phyloP scores from a whole-genome alignment of 2,329 filamentous ascomycete species.

The Raffaelea albimanens region DNA sequence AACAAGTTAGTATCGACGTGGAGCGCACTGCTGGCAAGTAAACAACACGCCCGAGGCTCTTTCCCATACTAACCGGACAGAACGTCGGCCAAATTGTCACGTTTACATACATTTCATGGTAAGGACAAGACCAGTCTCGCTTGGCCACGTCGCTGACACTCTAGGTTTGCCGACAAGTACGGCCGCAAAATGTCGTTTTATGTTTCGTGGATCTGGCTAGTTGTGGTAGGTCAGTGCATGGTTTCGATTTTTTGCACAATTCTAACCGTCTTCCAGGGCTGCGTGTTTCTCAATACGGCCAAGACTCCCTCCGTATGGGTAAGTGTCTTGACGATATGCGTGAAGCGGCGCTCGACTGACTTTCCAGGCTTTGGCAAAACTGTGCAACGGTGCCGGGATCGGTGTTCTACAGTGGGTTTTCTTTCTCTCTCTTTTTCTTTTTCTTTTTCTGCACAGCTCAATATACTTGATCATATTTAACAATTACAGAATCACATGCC shows the following conservation, averaged over 20 bases:
- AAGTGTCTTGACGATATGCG: background rate
- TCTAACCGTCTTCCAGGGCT: constrained; percentile 1
- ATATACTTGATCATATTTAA: background rate
- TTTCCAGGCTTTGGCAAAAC: constrained; percentile 2
- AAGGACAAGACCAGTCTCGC: too few species aligned
- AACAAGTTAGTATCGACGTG: background rate
- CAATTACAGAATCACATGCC: constrained; percentile 4
- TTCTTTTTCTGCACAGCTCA: too few species aligned
- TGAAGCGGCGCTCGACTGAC: too few species aligned
- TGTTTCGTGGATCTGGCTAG: constrained; percentile 7
- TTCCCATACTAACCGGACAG: background rate
- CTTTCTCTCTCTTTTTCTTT: background rate
- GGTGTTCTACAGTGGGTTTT: constrained; percentile 5
- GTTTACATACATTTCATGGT: constrained; percentile 7
- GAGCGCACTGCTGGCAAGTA: constrained; percentile 4
- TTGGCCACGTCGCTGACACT: background rate
- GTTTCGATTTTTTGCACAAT: background rate
- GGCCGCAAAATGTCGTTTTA: constrained; percentile 9
- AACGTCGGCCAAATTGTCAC: constrained; percentile 9
- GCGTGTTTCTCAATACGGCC: constrained; percentile 7
- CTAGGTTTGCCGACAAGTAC: constrained; percentile 7
- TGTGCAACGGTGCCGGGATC: constrained; percentile 8
- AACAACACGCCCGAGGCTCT: background rate
- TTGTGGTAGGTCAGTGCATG: background rate
- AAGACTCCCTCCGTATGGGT: constrained; percentile 6